Base-by-base conservation (phyloP, 129 eudicot genomes). In the Oenanthe sinensis region DNA sequence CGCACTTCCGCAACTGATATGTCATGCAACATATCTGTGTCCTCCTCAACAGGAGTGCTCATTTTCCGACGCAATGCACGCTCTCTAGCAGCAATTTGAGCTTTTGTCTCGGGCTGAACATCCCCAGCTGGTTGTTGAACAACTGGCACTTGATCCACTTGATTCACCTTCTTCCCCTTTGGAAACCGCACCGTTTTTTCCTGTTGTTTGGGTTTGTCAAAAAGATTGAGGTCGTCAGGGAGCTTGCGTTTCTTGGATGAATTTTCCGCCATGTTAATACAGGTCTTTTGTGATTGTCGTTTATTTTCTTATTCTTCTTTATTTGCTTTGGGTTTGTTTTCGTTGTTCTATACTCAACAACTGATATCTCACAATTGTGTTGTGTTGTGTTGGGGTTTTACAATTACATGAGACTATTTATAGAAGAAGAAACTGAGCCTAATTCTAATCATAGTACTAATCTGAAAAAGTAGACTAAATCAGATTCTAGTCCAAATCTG, bases 161-260 rank as follows among this genome's bases (percentile, higher is more conserved):
- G 75, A 78, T 87, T 91, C 84, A 84, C 87, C 86, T 91, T 91
- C 88, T 85, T 91, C 42, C 96, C 96, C 86, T 91, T 91, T 13
- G 97, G 97, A 84, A 91, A 91, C 77, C 93, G 87, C 78, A 89
- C 87, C 82, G 77, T 87, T 83, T 91, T 91, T 78, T 83, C 85
- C 87, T 60, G 28, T 60, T 60, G 33, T 60, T 60, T 60, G 16
- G 68, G 68, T 28, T 60, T 60, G 33, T 60, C 68, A 33, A 60
- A 60, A 24, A 60, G 68, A 3, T 60, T 15, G 0, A 60, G 36
- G 28, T 60, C 68, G 68, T 60, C 68, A 33, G 68, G 68, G 68
- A 60, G 68, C 68, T 60, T 60, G 33, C 68, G 68, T 12, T 60
- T 60, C 10, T 24, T 60, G 5, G 68, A 60, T 60, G 68, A 60